Percentiles rank a stretch among this genome's conserved stretches.
Evolutionary conservation across 345 rosid species (phyloP).

Genomic region (sweet orange (Citrus sinensis)): DVS_A1.0 CM039161.1:1721501-1722000

Average conservation of each 20-base stretch:
- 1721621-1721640: neutral
- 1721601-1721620: slow-evolving; percentile 28
- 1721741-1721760: neutral
- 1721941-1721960: no score
- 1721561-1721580: slow-evolving; percentile 31
- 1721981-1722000: no score
- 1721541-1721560: slow-evolving; percentile 37
- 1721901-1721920: no score
- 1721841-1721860: neutral
- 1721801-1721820: no score
- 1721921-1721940: no score
- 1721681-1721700: neutral
- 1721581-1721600: slow-evolving; percentile 36
- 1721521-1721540: slow-evolving; percentile 37
- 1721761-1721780: neutral
- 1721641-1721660: neutral
- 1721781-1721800: no score
- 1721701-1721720: no score
- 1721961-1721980: no score
- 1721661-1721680: neutral
- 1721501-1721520: slow-evolving; percentile 38
- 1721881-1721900: no score
- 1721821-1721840: neutral
- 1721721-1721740: no score
- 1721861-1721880: no score